Evolutionary conservation across 192 early-diverging fungal species (phyloP), one percentile per base, ranked within the genome.

Genomic region (Coemansia sp.): DNA sequence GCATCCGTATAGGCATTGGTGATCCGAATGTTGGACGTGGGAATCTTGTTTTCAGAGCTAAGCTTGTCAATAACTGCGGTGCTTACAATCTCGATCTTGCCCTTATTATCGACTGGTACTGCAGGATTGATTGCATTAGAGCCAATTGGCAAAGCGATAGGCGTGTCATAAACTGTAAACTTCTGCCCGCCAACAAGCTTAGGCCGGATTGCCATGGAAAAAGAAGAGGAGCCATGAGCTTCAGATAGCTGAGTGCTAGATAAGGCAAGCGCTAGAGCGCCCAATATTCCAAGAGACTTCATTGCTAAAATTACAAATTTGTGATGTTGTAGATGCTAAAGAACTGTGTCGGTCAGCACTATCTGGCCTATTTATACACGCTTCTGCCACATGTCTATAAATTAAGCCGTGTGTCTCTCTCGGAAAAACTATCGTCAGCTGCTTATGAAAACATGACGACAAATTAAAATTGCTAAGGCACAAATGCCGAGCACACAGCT

Each of bases 1-100:
- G 86, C 74, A 5, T 90, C 89, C 10, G 71, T 82, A 72, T 92
- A 91, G 11, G 84, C 66, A 70, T 84, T 84, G 55, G 89, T 88
- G 51, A 94, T 82, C 20, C 83, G 59, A 60, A 85, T 57, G 9
- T 61, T 65, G 28, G 21, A 18, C 2, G 61, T 11, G 0, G 67
- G 26, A 1, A 70, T 65, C 9, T 59, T 65, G 50, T 33, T 37
- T 14, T 39, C 11, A 11, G 53, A 2, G 39, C 56, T 63, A 3
- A 75, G 51, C 31, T 59, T 62, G 24, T 40, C 39, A 9, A 56
- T 26, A 6, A 45, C 61, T 14, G 69, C 77, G 43, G 69, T 21
- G 34, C 33, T 21, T 20, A 58, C 34, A 10, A 58, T 20, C 28
- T 58, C 35, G 16, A 36, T 34, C 7, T 58, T 58, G 33, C 3